Evolutionary conservation across 495 filamentous ascomycete genomes (phyloP).

Genomic region (Podospora pseudocomata): DNA sequence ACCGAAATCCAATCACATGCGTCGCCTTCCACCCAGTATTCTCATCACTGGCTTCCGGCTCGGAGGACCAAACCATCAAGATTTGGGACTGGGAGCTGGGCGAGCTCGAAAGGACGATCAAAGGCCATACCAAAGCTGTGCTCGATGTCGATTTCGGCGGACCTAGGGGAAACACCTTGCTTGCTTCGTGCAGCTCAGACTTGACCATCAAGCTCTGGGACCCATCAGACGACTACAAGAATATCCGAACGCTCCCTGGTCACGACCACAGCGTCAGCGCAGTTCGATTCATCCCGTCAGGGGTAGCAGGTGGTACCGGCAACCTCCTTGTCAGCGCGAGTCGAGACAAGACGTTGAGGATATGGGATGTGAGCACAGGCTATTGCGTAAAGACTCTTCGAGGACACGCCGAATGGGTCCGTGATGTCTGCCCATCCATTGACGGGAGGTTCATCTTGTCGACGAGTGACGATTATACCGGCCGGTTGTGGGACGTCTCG

Average conservation of each 20-base stretch:
- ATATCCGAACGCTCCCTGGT: constrained; percentile 85
- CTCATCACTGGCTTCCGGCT: constrained; percentile 85
- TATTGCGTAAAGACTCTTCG: constrained; percentile 85
- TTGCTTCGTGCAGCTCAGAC: constrained; percentile 88
- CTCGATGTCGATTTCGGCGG: constrained; percentile 90
- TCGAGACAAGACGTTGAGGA: constrained; percentile 75
- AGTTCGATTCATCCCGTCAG: constrained; percentile 84
- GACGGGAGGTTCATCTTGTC: constrained; percentile 84
- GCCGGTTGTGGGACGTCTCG: constrained; percentile 81
- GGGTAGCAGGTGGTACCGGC: constrained; percentile 61
- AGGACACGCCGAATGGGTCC: constrained; percentile 85
- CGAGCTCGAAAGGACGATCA: constrained; percentile 85
- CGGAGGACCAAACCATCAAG: constrained; percentile 84
- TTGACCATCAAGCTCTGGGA: constrained; percentile 97
- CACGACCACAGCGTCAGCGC: constrained; percentile 91
- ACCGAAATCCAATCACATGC: constrained; percentile 76
- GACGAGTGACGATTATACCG: constrained; percentile 73
- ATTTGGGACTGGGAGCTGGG: constrained; percentile 99
- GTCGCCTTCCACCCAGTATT: constrained; percentile 95
- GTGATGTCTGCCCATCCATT: constrained; percentile 74
- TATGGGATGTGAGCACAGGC: constrained; percentile 92
- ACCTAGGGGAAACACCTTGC: constrained; percentile 74
- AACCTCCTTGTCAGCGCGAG: constrained; percentile 80
- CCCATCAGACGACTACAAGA: constrained; percentile 89
- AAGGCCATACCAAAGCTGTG: constrained; percentile 89